phyloP scores from a whole-genome alignment of 108 stramenopile genomes.

The Fragilaria radians region DNA sequence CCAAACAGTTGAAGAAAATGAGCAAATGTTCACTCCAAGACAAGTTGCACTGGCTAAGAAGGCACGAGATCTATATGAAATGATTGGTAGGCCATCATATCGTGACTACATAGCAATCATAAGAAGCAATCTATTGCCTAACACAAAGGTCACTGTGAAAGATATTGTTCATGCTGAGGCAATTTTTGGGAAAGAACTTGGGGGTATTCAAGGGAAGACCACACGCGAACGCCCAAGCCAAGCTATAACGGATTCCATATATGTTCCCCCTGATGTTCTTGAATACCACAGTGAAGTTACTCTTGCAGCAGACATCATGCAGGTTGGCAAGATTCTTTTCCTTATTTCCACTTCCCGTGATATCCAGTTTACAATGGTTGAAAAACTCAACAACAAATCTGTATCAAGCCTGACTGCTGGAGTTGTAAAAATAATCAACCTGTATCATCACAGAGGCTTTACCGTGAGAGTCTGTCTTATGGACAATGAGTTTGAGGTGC shows the following conservation, averaged over 20 bases:
- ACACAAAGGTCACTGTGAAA: slow-evolving; percentile 24
- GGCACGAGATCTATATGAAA: slow-evolving; percentile 16
- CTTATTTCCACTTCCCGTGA: not conserved
- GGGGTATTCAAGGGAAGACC: slow-evolving; percentile 33
- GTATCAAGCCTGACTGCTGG: not conserved
- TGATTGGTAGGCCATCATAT: slow-evolving; percentile 19
- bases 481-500: not conserved
- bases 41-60: slow-evolving; percentile 11
- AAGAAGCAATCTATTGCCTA: slow-evolving; percentile 17
- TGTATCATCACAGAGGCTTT: slow-evolving; percentile 5
- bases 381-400: not conserved
- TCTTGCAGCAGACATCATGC: not conserved
- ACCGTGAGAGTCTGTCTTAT: not conserved
- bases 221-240: not conserved
- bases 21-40: slow-evolving; percentile 3
- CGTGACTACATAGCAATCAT: slow-evolving; percentile 13
- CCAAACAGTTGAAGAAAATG: slow-evolving; percentile 13
- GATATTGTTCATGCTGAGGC: slow-evolving; percentile 21
- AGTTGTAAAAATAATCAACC: not conserved
- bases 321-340: not conserved
- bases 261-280: not conserved
- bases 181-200: slow-evolving; percentile 28
- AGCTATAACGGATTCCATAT: not conserved
- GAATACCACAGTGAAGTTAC: not conserved
- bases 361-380: not conserved